Base-by-base conservation (phyloP, 257 asterid species). In the Nicotiana tabacum region DNA sequence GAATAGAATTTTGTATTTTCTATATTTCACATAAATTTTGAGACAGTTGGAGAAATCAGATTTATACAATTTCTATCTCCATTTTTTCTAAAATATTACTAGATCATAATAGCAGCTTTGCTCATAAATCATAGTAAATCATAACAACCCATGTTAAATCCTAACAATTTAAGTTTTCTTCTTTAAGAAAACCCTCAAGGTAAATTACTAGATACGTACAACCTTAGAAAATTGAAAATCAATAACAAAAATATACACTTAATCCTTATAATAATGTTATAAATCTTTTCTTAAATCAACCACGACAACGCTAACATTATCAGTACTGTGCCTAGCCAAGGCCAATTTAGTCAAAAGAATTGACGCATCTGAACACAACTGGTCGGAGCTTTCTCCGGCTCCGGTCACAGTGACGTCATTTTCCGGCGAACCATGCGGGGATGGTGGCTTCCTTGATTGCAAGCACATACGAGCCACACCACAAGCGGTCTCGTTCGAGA, bases 341-440 rank as follows among this genome's bases (percentile, higher is more conserved):
- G 95, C 93, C 58, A 90, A 89, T 65, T 88, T 91, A 6, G 90
- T 83, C 24, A 91, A 83, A 64, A 91, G 70, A n/a, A 87, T 66
- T 2, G 94, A 88, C 0, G 93, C 92, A 4, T 83, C 83, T 0
- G 88, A 85, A 15, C 92, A 77, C n/a, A 85, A 84, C 46, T 33
- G 17, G 46, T 35, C 84, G 6, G 86, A 72, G 46, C 80, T 86
- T 17, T 82, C 83, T 24, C 77, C 87, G 30, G 72, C 62, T 1
- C 77, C 66, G 4, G 82, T 17, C 7, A 48, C 66, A 2, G 56
- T 18, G 11, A 2, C 67, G 9, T 37, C 82, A 10, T 18, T 39
- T 0, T 6, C 77, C 11, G 82, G 86, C 0, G 79, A 57, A 13
- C 83, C 74, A 5, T 76, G 24, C 13, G 88, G 81, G 2, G 85